Percentiles rank a stretch among this genome's conserved stretches.
Conservation (phyloP, 805 yeast genomes). For the Crinitomyces ghanaensis region DNA sequence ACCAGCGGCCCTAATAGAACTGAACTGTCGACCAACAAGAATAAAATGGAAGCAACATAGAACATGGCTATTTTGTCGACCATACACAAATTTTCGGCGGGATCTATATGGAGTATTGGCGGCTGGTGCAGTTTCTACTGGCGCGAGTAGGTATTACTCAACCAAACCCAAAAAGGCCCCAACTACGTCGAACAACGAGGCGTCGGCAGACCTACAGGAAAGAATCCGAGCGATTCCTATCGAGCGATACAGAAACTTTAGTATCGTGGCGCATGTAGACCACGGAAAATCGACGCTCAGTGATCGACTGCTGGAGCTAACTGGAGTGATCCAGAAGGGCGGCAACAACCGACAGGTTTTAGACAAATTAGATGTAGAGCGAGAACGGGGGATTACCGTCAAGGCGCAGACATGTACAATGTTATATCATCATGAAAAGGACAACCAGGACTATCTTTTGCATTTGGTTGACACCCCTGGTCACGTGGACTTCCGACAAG, state of each 20-base stretch:
- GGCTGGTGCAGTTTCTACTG: too few species aligned
- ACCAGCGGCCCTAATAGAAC: too few species aligned
- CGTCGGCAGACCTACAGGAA: constrained; percentile 30
- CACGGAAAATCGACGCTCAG: constrained; percentile 71
- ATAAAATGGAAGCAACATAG: too few species aligned
- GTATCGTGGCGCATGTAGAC: constrained; percentile 94
- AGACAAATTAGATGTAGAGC: constrained; percentile 85
- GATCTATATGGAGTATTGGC: too few species aligned
- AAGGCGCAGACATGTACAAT: constrained; percentile 95
- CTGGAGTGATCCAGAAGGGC: constrained; percentile 77
- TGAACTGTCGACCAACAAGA: too few species aligned
- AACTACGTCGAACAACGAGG: constrained; percentile 1
- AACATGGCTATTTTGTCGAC: too few species aligned
- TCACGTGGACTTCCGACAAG: constrained; percentile 91
- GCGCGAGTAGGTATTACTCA: background rate
- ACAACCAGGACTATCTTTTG: constrained; percentile 71
- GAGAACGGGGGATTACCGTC: constrained; percentile 93
- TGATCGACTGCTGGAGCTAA: constrained; percentile 75
- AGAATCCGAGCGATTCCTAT: constrained; percentile 72
- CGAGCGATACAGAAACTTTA: constrained; percentile 75
- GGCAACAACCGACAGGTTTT: constrained; percentile 64
- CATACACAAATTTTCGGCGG: too few species aligned
- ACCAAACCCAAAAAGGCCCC: too few species aligned
- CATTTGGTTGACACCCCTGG: constrained; percentile 97
- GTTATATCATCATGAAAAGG: constrained; percentile 58